These are phyloP conservation scores for Nothopassalora personata DNA, from an alignment of 2,329 filamentous ascomycete species.

Conservation along the genomic window DNA sequence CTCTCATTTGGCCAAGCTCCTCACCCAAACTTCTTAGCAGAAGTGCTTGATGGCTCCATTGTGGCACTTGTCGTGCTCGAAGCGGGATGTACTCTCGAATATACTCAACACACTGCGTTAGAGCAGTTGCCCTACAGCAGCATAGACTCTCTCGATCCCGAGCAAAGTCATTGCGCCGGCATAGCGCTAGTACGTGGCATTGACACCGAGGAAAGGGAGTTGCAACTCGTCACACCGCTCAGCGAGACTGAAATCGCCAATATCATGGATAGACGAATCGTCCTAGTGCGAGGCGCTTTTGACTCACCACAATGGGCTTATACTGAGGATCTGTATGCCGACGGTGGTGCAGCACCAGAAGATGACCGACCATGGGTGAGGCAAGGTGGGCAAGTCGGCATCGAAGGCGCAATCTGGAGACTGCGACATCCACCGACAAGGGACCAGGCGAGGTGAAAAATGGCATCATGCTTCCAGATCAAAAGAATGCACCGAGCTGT, in stretches of 20 bases:
- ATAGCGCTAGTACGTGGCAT: conserved; percentile 66
- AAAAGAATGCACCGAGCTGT: background rate
- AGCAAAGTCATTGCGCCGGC: conserved; percentile 55
- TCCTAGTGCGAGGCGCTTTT: conserved; percentile 63
- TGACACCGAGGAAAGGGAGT: conserved; percentile 47
- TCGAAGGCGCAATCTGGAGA: conserved; percentile 32
- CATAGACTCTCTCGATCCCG: conserved; percentile 55
- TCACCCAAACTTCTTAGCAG: conserved; percentile 53
- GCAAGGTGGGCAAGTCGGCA: conserved; percentile 21
- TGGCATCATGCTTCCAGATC: background rate
- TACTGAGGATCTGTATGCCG: conserved; percentile 55
- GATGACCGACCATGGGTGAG: conserved; percentile 28
- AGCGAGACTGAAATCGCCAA: conserved; percentile 25
- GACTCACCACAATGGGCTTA: conserved; percentile 67
- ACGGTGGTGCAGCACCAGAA: background rate
- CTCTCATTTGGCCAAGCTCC: conserved; percentile 63
- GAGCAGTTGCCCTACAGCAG: conserved; percentile 58
- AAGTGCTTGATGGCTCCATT: conserved; percentile 65
- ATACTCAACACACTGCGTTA: conserved; percentile 39
- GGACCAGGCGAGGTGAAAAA: background rate
- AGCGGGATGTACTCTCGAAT: conserved; percentile 10
- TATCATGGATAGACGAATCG: conserved; percentile 38
- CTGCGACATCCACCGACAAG: conserved; percentile 29
- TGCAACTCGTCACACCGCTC: conserved; percentile 64
- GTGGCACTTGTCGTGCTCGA: conserved; percentile 62